Conservation (phyloP, 805 yeast species). For the Monosporozyma yasuniensis region DNA sequence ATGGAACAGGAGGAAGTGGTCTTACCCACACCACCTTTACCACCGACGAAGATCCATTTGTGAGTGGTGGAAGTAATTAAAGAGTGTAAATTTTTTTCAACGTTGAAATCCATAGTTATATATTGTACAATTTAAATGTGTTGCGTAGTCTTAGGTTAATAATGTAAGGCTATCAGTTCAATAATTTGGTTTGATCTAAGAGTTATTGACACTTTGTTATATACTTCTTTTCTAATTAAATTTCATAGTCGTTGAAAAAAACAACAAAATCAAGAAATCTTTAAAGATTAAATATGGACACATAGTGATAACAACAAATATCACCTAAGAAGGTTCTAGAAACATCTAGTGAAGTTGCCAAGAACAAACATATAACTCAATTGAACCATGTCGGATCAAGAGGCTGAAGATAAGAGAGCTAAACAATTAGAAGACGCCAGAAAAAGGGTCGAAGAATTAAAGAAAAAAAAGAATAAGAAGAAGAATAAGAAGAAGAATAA, state of each 20-base stretch:
- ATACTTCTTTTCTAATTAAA: neutral
- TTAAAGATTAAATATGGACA: neutral
- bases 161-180: neutral
- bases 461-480: constrained; percentile 46
- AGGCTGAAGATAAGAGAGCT: constrained; percentile 36
- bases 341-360: too few relatives aligned
- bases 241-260: neutral
- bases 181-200: neutral
- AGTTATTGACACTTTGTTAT: neutral
- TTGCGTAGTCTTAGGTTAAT: too few relatives aligned
- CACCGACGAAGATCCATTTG: constrained; percentile 98
- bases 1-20: constrained; percentile 95
- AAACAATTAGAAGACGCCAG: constrained; percentile 68
- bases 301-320: neutral
- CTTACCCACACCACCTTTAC: constrained; percentile 99
- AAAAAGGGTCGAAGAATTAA: constrained; percentile 62
- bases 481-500: constrained; percentile 32
- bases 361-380: neutral
- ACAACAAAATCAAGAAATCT: neutral
- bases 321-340: neutral
- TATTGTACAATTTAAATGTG: too few relatives aligned
- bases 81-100: constrained; percentile 65
- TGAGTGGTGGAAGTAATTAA: constrained; percentile 58
- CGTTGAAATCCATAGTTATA: constrained; percentile 41
- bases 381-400: constrained; percentile 24